Evolutionary conservation across 371 early-diverging fungal genomes (phyloP).

Genomic region (Mortierella sp.): DNA sequence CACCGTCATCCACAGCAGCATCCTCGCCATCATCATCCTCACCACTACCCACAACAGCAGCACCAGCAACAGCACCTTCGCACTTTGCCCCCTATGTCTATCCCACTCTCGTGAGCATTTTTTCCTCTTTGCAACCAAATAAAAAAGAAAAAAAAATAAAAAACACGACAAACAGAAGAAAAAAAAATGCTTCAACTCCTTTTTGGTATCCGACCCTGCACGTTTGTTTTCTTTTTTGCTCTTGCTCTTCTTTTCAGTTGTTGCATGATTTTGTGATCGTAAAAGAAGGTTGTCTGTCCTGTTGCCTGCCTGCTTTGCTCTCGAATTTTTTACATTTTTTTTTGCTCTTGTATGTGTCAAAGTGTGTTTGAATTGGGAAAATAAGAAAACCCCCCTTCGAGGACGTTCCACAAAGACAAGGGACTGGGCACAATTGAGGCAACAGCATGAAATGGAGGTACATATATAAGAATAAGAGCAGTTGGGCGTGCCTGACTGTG

Average conservation of each 20-base stretch:
- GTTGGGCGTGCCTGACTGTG: background rate
- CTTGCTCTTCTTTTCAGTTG: no score
- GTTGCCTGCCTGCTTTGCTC: background rate
- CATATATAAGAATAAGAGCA: background rate
- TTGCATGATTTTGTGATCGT: background rate
- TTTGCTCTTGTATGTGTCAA: no score
- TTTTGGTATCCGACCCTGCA: background rate
- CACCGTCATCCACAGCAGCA: background rate
- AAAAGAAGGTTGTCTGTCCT: background rate
- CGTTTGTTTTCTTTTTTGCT: background rate
- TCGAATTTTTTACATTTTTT: no score
- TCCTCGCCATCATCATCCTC: background rate
- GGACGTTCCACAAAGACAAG: constrained; percentile 10
- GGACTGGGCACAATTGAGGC: background rate
- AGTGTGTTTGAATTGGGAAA: background rate
- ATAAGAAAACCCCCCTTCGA: background rate
- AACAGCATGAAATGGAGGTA: background rate
- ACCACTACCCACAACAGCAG: background rate
- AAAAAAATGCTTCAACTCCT: background rate
- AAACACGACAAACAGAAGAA: no score
- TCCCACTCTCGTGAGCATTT: background rate
- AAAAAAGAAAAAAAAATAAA: background rate
- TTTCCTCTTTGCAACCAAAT: background rate
- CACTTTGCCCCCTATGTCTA: background rate
- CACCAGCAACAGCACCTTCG: constrained; percentile 1